A percentile compares a stretch with the other conserved stretches of the same genome.
Conservation (phyloP, 2,329 filamentous ascomycete genomes). For the Fusarium mundagurra region DNA sequence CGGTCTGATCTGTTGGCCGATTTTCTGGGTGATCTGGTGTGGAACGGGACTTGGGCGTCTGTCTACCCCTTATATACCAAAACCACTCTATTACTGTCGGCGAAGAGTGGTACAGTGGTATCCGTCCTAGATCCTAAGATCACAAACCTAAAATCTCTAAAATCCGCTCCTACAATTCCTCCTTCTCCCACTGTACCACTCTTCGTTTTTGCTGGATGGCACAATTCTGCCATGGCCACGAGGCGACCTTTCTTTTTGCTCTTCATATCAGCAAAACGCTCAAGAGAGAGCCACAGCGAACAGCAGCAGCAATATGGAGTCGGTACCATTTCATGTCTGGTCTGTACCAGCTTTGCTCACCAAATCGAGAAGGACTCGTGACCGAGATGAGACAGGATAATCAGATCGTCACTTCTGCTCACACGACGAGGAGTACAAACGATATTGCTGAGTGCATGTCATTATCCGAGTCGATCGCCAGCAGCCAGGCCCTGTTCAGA, state of each 20-base stretch:
- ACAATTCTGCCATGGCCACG: neutral
- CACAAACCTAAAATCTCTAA: neutral
- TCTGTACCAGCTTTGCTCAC: neutral
- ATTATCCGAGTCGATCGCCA: neutral
- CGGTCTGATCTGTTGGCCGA: neutral
- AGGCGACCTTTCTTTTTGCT: neutral
- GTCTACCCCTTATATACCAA: neutral
- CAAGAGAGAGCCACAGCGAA: neutral
- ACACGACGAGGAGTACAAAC: neutral
- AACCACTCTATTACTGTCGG: neutral
- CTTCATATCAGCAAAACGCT: neutral
- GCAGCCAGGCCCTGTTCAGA: neutral
- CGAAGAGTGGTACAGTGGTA: constrained; percentile 7
- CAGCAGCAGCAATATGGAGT: neutral
- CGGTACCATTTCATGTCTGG: accelerated
- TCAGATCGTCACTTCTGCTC: neutral
- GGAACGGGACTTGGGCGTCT: neutral
- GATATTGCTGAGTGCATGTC: neutral
- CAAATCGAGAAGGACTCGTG: neutral
- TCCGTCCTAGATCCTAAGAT: neutral
- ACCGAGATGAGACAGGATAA: neutral
- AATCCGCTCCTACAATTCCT: neutral
- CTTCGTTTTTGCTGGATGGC: neutral
- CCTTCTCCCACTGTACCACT: neutral
- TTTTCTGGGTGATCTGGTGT: neutral